Evolutionary conservation across 1,284 basidiomycete genomes (phyloP).

Genomic region (Peniophora sp.): DNA sequence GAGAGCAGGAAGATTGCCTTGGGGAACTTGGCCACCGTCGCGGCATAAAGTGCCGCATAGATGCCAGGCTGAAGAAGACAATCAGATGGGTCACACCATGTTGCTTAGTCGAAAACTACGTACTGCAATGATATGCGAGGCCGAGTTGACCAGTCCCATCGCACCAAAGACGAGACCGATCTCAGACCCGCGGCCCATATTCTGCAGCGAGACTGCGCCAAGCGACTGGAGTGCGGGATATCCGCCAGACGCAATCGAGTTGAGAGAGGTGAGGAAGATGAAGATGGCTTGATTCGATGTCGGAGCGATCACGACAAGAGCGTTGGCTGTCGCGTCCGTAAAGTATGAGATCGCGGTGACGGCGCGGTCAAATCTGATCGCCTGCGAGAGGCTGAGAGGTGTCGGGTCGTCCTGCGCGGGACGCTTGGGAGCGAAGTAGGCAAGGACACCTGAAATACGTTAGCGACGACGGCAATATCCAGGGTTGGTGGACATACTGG

Average conservation of each 20-base stretch:
- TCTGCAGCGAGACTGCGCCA: slow-evolving; percentile 38
- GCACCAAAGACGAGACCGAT: slow-evolving; percentile 44
- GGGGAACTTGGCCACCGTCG: slow-evolving; percentile 38
- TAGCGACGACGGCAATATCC: background rate
- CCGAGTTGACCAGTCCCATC: slow-evolving; percentile 38
- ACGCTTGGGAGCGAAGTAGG: slow-evolving; percentile 9
- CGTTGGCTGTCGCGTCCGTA: slow-evolving; percentile 24
- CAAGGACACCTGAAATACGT: slow-evolving; percentile 8
- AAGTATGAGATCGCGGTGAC: slow-evolving; percentile 36
- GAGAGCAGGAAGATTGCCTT: slow-evolving; percentile 42
- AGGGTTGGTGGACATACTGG: slow-evolving; percentile 25
- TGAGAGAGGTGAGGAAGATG: slow-evolving; percentile 24
- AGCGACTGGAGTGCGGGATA: slow-evolving; percentile 42
- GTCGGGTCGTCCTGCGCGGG: background rate
- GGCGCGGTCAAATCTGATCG: slow-evolving; percentile 34
- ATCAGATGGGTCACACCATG: no score
- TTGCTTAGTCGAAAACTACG: no score
- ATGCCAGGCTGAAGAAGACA: slow-evolving; percentile 30
- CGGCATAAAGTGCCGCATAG: slow-evolving; percentile 40
- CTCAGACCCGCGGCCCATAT: slow-evolving; percentile 34
- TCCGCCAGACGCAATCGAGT: slow-evolving; percentile 33
- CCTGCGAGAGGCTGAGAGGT: slow-evolving; percentile 22
- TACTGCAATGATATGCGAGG: slow-evolving; percentile 41
- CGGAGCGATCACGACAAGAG: slow-evolving; percentile 13
- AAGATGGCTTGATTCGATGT: slow-evolving; percentile 34